Conservation (phyloP, 75 land plant species). For the Chamaecyparis obtusa region DNA sequence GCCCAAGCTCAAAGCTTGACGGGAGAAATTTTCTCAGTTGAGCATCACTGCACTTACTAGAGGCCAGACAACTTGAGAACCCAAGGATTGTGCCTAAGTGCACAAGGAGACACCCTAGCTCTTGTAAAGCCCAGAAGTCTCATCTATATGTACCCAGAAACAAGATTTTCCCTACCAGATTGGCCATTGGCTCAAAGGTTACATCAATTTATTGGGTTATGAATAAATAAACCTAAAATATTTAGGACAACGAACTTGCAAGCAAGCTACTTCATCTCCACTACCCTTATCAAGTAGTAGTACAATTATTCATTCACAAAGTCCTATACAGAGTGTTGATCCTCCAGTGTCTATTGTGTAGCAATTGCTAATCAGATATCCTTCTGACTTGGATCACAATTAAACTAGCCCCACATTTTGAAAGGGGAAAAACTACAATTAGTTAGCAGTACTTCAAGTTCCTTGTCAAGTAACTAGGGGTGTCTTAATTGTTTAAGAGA, state of each 20-base stretch:
- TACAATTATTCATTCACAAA: background rate
- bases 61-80: no score
- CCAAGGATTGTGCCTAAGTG: background rate
- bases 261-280: background rate
- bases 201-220: no score
- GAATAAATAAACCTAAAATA: background rate
- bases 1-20: background rate
- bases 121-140: background rate
- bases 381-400: background rate
- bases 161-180: background rate
- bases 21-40: background rate
- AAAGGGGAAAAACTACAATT: background rate
- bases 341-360: background rate
- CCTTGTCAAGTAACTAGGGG: background rate
- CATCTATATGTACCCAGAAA: background rate
- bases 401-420: background rate
- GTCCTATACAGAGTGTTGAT: background rate
- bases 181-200: no score
- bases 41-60: background rate
- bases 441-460: background rate
- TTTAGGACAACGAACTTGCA: background rate
- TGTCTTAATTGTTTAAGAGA: background rate
- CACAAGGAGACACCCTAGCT: background rate
- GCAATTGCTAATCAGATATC: background rate
- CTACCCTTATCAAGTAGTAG: background rate